phyloP scores from a whole-genome alignment of 2,329 filamentous ascomycete genomes.

The Pestalotiopsis sp. region DNA sequence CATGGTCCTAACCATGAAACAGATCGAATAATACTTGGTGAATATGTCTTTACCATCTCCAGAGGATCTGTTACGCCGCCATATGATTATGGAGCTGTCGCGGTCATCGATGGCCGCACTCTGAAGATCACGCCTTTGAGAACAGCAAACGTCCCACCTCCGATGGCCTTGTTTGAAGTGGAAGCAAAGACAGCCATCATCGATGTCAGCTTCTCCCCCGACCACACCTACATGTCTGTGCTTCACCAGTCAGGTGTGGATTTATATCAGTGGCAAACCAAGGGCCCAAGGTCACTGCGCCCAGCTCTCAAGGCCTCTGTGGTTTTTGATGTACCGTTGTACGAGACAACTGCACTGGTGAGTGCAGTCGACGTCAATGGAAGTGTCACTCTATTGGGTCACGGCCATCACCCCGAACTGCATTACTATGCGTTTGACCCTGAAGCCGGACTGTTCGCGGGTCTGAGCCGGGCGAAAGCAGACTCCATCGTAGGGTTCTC shows the following conservation, averaged over 20 bases:
- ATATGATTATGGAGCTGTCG: constrained; percentile 76
- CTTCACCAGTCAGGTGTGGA: constrained; percentile 69
- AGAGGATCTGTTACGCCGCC: constrained; percentile 72
- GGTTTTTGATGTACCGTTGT: constrained; percentile 29
- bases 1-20: constrained; percentile 25
- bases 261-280: constrained; percentile 70
- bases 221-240: constrained; percentile 69
- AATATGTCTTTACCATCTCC: constrained; percentile 70
- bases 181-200: constrained; percentile 62
- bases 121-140: constrained; percentile 87
- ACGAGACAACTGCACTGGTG: constrained; percentile 29
- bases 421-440: constrained; percentile 24
- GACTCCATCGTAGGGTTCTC: constrained; percentile 33
- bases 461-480: constrained; percentile 25
- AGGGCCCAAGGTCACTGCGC: constrained; percentile 51
- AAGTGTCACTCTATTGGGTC: constrained; percentile 30
- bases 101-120: constrained; percentile 78
- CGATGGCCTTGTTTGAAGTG: constrained; percentile 85
- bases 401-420: constrained; percentile 25
- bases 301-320: constrained; percentile 43
- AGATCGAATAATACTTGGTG: constrained; percentile 57
- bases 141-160: constrained; percentile 84
- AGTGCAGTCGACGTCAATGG: constrained; percentile 30
- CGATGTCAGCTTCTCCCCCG: constrained; percentile 74
- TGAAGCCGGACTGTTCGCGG: constrained; percentile 22